phyloP scores from a whole-genome alignment of 2,329 filamentous ascomycete genomes.

The Sporothrix euskadiensis region DNA sequence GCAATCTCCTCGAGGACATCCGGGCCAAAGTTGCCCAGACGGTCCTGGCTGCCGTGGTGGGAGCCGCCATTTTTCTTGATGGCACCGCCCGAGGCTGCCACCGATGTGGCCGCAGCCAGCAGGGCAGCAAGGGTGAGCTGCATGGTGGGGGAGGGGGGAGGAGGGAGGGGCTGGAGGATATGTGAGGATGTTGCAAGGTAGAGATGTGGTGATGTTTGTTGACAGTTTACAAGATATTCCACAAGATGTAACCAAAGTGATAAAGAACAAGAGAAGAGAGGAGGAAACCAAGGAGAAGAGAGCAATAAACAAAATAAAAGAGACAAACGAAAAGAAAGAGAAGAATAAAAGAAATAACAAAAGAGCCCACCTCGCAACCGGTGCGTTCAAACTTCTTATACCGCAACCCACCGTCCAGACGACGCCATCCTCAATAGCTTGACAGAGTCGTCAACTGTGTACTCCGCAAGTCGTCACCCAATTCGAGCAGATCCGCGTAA shows the following conservation, averaged over 20 bases:
- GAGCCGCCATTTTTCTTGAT: neutral
- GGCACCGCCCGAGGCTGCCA: constrained; percentile 17
- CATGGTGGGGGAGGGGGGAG: constrained; percentile 4
- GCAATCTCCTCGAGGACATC: constrained; percentile 17
- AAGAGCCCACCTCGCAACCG: neutral
- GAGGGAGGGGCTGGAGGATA: neutral
- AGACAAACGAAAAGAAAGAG: neutral
- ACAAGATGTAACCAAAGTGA: neutral
- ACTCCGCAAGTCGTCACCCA: neutral
- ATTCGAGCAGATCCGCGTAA: neutral
- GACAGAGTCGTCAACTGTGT: neutral
- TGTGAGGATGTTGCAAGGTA: neutral
- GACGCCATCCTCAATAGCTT: neutral
- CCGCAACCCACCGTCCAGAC: neutral
- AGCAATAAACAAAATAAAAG: neutral
- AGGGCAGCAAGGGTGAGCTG: constrained; percentile 18
- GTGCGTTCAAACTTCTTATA: constrained; percentile 6
- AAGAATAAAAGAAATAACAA: neutral
- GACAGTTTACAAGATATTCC: neutral
- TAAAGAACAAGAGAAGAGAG: neutral
- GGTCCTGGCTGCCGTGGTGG: constrained; percentile 8
- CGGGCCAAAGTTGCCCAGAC: neutral
- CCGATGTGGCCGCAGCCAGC: constrained; percentile 18
- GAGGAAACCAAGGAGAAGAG: neutral
- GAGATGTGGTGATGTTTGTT: neutral